Conservation (phyloP, 768 basidiomycete genomes). For the Rhodotorula paludigena region DNA sequence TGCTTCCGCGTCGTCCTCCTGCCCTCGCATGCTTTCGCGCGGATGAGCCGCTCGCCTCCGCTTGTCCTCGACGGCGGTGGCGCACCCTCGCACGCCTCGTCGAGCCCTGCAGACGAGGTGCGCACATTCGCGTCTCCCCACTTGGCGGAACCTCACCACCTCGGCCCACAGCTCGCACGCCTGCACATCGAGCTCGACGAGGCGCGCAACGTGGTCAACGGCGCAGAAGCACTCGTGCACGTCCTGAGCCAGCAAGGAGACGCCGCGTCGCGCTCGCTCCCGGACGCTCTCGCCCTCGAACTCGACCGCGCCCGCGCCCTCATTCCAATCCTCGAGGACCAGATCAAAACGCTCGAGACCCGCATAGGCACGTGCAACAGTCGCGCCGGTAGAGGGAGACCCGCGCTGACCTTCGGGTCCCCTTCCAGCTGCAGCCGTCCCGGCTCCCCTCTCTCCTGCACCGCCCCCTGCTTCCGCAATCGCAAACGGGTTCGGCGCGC, state of each 20-base stretch:
- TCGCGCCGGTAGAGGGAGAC: background rate
- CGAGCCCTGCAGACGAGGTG: background rate
- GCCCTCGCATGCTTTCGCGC: background rate
- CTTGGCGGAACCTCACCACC: background rate
- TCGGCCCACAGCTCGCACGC: background rate
- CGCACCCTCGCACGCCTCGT: background rate
- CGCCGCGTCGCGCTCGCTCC: background rate
- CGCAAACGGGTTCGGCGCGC: background rate
- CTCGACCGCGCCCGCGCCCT: background rate
- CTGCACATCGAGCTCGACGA: conserved; percentile 2
- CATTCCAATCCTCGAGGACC: conserved; percentile 51
- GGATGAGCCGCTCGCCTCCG: background rate
- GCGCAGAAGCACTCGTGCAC: background rate
- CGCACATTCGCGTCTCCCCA: background rate
- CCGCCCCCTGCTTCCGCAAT: background rate
- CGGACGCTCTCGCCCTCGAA: background rate
- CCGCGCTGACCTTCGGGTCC: conserved; percentile 17
- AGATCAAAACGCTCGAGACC: conserved; percentile 53
- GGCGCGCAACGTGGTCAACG: background rate
- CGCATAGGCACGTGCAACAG: conserved; percentile 48
- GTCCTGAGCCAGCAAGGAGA: background rate
- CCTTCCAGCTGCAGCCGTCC: conserved; percentile 44
- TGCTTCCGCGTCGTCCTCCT: too few relatives aligned
- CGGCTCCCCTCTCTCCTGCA: conserved; percentile 4
- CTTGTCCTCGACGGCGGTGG: background rate